Evolutionary conservation across 768 basidiomycete genomes (phyloP), one percentile per base, ranked within the genome.

Genomic region (Suillus decipiens): DNA sequence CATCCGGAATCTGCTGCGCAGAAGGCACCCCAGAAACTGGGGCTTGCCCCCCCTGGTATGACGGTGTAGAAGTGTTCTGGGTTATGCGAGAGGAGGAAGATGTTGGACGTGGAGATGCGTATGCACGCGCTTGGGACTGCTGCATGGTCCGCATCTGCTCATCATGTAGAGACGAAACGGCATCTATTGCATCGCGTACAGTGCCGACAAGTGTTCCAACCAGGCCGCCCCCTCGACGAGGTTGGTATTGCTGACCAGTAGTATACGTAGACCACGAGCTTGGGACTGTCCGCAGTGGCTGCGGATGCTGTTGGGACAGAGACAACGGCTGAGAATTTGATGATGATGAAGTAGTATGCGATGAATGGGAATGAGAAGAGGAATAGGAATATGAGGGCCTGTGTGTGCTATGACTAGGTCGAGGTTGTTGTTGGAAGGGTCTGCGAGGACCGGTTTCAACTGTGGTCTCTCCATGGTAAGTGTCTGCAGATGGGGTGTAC

Each of bases 391-490:
- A 17, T 11, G 56, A 57, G 22, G 59, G 24, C 37, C 55, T 65
- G 56, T 64, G 63, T 14, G 63, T 61, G 17, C 28, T 51, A 28
- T 48, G 12, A 28, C 50, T 51, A 17, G 61, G 53, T 0, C 24
- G 63, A 5, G 75, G 79, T 0, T 80, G 68, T 10, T 68, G 77
- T 68, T 89, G 87, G 67, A 89, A 91, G 0, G 90, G 88, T 14
- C 89, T 69, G 5, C 75, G 61, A 0, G 90, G 90, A 0, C 91
- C 90, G 22, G 81, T 74, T 60, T 89, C 85, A 2, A 92, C 64
- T 0, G 88, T 85, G 1, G 79, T 74, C 70, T 93, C 91, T 15
- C 89, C 91, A 3, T 81, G 76, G 51, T 72, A 66, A 19, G 78
- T 54, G 54, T 87, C 81, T 3, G 90, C 82, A 2, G 80, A 66